A percentile compares a stretch with the other conserved stretches of the same genome.
phyloP scores from a whole-genome alignment of 495 filamentous ascomycete species.

The Sordaria brevicollis region DNA sequence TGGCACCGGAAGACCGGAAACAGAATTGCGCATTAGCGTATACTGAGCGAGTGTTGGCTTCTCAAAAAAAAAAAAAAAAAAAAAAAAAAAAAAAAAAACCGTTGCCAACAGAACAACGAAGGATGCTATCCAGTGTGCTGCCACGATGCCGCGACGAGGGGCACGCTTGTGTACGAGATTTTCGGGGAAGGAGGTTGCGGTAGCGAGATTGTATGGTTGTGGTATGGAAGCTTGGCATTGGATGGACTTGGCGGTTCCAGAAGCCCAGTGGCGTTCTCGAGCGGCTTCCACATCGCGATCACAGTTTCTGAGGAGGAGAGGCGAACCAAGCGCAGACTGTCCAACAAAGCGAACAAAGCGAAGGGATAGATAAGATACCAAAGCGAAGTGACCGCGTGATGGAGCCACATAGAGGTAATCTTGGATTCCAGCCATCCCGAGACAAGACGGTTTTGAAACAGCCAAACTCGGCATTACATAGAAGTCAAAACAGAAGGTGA shows the following conservation, averaged over 20 bases:
- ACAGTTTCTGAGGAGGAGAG: neutral
- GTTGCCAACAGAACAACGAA: neutral
- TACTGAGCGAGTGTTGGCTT: neutral
- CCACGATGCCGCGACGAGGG: neutral
- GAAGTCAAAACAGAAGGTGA: neutral
- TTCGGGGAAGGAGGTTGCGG: neutral
- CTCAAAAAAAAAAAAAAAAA: neutral
- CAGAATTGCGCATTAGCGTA: neutral
- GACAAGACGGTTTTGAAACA: neutral
- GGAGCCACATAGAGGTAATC: neutral
- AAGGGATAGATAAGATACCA: neutral
- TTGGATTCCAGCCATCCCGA: neutral
- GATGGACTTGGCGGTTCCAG: neutral
- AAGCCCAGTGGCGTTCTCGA: neutral
- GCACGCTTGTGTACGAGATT: neutral
- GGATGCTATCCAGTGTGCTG: neutral
- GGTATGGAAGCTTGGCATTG: neutral
- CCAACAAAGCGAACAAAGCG: neutral
- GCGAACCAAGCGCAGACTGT: neutral
- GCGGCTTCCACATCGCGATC: neutral
- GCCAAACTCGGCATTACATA: neutral
- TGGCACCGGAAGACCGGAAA: neutral
- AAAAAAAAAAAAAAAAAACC: too few species aligned
- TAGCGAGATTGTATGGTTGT: neutral
- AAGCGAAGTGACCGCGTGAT: neutral